These are phyloP conservation scores for Metarhizium guizhouense DNA, from an alignment of 2,329 filamentous ascomycete species.

Conservation along the genomic window DNA sequence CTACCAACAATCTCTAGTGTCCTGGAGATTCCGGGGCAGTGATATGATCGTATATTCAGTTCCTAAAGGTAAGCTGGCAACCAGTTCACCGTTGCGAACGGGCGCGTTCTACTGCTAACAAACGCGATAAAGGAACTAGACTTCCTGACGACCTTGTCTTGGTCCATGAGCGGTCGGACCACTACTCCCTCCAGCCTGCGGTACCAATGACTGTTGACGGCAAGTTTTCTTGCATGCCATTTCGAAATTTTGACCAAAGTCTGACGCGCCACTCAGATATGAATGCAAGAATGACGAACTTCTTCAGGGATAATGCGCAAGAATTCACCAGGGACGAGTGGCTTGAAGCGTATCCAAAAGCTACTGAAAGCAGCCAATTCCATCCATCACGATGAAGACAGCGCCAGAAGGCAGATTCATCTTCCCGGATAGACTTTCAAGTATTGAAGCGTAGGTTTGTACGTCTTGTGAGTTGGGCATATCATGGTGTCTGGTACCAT, in stretches of 20 bases:
- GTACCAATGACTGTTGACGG: conserved; percentile 7
- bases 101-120: neutral
- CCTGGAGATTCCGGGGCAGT: conserved; percentile 7
- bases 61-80: conserved; percentile 5
- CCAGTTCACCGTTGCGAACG: rapidly evolving
- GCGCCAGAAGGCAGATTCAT: too few relatives aligned
- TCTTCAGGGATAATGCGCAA: conserved; percentile 1
- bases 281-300: conserved; percentile 7
- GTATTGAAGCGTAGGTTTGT: too few relatives aligned
- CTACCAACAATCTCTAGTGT: conserved; percentile 12
- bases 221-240: neutral
- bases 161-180: conserved; percentile 15
- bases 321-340: conserved; percentile 8
- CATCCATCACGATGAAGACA: too few relatives aligned
- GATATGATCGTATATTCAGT: conserved; percentile 10
- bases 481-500: too few relatives aligned
- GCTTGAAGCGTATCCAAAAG: conserved; percentile 4
- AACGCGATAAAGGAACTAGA: conserved; percentile 7
- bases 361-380: too few relatives aligned
- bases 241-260: neutral
- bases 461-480: too few relatives aligned
- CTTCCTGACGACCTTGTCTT: conserved; percentile 12
- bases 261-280: conserved; percentile 5
- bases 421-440: too few relatives aligned
- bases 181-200: conserved; percentile 14